phyloP scores from a whole-genome alignment of 2,329 filamentous ascomycete species.

The Sclerotinia trifoliorum region DNA sequence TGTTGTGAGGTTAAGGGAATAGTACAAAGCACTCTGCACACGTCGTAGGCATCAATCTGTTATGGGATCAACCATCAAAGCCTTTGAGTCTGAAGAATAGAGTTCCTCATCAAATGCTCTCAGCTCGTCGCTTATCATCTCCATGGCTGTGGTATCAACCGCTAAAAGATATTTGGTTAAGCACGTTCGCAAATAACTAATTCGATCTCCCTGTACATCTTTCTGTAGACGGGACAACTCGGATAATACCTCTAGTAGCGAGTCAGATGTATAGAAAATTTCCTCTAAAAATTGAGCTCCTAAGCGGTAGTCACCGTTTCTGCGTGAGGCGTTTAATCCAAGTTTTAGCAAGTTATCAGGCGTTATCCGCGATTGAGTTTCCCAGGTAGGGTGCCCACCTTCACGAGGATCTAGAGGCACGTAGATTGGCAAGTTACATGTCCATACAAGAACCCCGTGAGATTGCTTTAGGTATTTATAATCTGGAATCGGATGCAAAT shows the following conservation, averaged over 20 bases:
- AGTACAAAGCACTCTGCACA: not conserved
- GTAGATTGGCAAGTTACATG: not conserved
- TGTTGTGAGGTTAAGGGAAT: accelerated
- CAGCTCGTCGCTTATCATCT: not conserved
- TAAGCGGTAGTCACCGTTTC: not conserved
- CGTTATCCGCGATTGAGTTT: not conserved
- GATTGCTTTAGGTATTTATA: not conserved
- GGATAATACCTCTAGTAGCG: not conserved
- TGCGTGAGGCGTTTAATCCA: not conserved
- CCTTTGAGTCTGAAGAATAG: accelerated
- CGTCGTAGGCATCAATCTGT: not conserved
- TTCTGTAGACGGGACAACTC: not conserved
- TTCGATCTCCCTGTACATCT: not conserved
- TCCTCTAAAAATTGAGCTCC: not conserved
- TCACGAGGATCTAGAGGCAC: not conserved
- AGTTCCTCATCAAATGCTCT: not conserved
- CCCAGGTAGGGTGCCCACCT: not conserved
- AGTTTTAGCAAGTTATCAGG: not conserved
- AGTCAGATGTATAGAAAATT: not conserved
- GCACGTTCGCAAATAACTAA: not conserved
- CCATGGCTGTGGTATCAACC: not conserved
- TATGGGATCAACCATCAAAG: not conserved
- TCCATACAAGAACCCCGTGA: not conserved
- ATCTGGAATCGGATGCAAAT: not conserved
- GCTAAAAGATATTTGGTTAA: not conserved